A percentile compares a stretch with the other conserved stretches of the same genome.
phyloP scores from a whole-genome alignment of 768 basidiomycete species.

The Panellus pusillus region DNA sequence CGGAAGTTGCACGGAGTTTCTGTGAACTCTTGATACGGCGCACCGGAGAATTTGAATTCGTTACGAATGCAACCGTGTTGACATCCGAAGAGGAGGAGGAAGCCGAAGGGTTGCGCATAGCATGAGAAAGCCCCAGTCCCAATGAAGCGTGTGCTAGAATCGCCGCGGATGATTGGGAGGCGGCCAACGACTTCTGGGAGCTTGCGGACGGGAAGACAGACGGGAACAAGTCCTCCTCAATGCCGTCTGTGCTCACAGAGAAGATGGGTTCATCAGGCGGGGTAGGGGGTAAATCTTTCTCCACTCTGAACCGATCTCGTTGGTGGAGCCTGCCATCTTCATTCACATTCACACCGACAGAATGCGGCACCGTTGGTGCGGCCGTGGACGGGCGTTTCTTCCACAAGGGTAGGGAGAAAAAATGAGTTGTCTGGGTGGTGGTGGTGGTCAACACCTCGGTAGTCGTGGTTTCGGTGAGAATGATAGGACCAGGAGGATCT shows the following conservation, averaged over 20 bases:
- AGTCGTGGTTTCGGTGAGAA: constrained; percentile 47
- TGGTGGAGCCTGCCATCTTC: constrained; percentile 27
- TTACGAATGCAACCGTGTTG: constrained; percentile 48
- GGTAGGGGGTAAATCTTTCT: constrained; percentile 55
- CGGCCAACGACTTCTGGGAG: constrained; percentile 15
- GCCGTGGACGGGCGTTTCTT: constrained; percentile 47
- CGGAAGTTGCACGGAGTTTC: constrained; percentile 32
- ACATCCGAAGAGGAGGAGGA: constrained; percentile 46
- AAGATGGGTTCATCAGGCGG: constrained; percentile 31
- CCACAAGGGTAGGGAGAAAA: constrained; percentile 70
- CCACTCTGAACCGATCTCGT: constrained; percentile 28
- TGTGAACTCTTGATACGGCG: constrained; percentile 58
- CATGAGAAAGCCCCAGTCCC: constrained; percentile 58
- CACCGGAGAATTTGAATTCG: constrained; percentile 27
- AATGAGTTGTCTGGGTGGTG: constrained; percentile 52
- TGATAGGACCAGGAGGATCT: constrained; percentile 29
- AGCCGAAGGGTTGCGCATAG: constrained; percentile 42
- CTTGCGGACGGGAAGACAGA: constrained; percentile 10
- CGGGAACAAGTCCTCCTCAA: constrained; percentile 12
- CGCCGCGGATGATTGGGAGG: constrained; percentile 36
- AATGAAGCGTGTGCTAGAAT: constrained; percentile 53
- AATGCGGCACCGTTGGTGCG: constrained; percentile 29
- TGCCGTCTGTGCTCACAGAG: constrained; percentile 5
- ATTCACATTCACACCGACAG: constrained; percentile 23
- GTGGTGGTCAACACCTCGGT: constrained; percentile 48